A percentile compares a stretch with the other conserved stretches of the same genome.
Conservation (phyloP, 2,329 filamentous ascomycete species). For the Aureobasidium sp. region DNA sequence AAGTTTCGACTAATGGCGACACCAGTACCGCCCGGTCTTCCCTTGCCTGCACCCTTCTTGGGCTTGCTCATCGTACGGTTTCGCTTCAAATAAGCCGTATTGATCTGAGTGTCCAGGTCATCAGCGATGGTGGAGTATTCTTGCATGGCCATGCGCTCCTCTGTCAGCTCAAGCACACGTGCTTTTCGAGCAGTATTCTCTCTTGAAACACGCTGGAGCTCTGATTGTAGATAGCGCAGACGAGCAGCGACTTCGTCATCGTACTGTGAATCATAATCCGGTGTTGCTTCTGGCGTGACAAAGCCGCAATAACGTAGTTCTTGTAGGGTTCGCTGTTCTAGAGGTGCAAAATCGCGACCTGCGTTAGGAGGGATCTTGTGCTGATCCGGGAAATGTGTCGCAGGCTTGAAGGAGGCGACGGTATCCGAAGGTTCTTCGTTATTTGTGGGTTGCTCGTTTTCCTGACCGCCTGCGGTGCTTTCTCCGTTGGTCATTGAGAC, state of each 20-base stretch:
- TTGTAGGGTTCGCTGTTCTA: constrained; percentile 86
- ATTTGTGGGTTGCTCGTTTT: constrained; percentile 26
- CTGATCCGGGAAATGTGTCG: constrained; percentile 60
- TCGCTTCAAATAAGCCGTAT: constrained; percentile 90
- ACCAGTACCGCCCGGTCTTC: constrained; percentile 45
- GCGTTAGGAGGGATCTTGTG: constrained; percentile 42
- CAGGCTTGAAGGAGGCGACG: constrained; percentile 46
- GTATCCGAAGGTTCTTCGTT: constrained; percentile 31
- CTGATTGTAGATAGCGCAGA: constrained; percentile 73
- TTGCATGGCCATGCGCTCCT: constrained; percentile 90
- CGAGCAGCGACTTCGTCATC: constrained; percentile 93
- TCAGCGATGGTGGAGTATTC: constrained; percentile 96
- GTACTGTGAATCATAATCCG: constrained; percentile 81
- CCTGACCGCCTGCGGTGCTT: constrained; percentile 29
- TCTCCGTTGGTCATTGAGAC: constrained; percentile 37
- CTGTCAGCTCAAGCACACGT: constrained; percentile 76
- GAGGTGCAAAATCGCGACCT: constrained; percentile 74
- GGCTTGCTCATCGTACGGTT: constrained; percentile 90
- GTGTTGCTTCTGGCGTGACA: constrained; percentile 48
- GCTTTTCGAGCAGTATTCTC: constrained; percentile 87
- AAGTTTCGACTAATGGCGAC: constrained; percentile 63
- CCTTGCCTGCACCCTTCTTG: constrained; percentile 56
- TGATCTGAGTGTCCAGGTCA: constrained; percentile 90
- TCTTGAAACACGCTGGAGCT: constrained; percentile 75
- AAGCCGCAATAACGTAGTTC: constrained; percentile 90